These are phyloP conservation scores for Saccharomycopsis schoenii DNA, from an alignment of 805 yeast genomes.

Conservation along the genomic window DNA sequence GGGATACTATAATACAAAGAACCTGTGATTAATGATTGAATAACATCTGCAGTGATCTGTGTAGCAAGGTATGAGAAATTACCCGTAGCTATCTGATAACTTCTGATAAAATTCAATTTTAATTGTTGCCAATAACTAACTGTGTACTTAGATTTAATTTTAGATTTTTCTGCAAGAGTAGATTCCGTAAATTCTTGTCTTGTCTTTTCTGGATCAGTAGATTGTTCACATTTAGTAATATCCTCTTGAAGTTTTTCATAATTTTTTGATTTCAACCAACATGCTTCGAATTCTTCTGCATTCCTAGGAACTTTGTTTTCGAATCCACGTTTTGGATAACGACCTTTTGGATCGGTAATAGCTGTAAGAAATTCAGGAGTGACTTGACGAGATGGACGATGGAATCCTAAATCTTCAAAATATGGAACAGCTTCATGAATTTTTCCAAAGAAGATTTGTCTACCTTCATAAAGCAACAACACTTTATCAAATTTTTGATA, in stretches of 20 bases:
- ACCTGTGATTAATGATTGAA: constrained; percentile 53
- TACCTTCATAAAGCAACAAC: constrained; percentile 46
- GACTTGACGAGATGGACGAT: constrained; percentile 54
- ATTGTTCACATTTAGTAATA: constrained; percentile 33
- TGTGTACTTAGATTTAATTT: constrained; percentile 32
- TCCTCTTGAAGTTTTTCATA: constrained; percentile 32
- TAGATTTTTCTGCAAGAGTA: constrained; percentile 31
- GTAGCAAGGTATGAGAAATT: constrained; percentile 43
- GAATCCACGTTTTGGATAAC: constrained; percentile 38
- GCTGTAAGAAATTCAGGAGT: constrained; percentile 67
- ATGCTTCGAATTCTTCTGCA: constrained; percentile 48
- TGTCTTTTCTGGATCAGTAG: constrained; percentile 26
- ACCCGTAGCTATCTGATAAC: constrained; percentile 45
- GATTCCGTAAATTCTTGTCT: constrained; percentile 29
- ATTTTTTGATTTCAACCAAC: constrained; percentile 47
- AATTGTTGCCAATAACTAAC: constrained; percentile 40
- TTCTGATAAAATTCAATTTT: constrained; percentile 37
- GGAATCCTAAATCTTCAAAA: constrained; percentile 56
- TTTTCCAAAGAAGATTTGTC: constrained; percentile 60
- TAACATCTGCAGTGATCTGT: constrained; percentile 36
- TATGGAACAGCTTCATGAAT: constrained; percentile 41
- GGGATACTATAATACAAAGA: constrained; percentile 51
- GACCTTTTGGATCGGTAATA: constrained; percentile 56
- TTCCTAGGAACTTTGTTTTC: constrained; percentile 48
- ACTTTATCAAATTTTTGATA: constrained; percentile 58